phyloP scores from a whole-genome alignment of 2,329 filamentous ascomycete genomes.

The Chaetothyriales sp. region DNA sequence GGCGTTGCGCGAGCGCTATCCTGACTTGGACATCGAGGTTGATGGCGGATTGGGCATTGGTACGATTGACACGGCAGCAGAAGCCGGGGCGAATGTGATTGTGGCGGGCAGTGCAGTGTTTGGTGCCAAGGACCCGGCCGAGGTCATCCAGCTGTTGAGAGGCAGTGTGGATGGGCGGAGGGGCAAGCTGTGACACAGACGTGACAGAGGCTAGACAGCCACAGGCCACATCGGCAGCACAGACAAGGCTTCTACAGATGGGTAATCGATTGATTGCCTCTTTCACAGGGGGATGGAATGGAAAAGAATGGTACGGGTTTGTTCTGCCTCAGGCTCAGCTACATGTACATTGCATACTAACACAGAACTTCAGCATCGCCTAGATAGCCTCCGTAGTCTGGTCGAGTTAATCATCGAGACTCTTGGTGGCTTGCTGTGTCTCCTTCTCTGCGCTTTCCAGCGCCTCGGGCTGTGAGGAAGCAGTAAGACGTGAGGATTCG shows the following conservation, averaged over 20 bases:
- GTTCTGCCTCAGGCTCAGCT: not conserved
- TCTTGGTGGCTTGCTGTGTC: not conserved
- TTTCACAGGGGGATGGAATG: conserved; percentile 1
- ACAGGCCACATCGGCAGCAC: not conserved
- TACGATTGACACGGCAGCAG: conserved; percentile 86
- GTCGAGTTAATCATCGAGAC: not conserved
- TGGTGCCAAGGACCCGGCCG: conserved; percentile 71
- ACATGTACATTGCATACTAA: not conserved
- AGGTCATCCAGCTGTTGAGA: conserved; percentile 72
- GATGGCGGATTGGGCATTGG: conserved; percentile 79
- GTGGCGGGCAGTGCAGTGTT: conserved; percentile 95
- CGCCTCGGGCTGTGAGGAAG: not conserved
- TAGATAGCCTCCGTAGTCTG: not conserved
- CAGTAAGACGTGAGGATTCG: not conserved
- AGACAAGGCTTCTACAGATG: not conserved
- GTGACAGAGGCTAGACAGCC: not conserved
- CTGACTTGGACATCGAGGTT: conserved; percentile 90
- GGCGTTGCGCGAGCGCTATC: conserved; percentile 69
- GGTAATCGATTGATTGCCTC: not conserved
- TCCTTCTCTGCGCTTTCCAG: not conserved
- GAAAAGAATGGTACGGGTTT: not conserved
- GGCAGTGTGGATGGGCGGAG: conserved; percentile 58
- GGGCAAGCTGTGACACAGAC: not conserved
- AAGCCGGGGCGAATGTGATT: conserved; percentile 94
- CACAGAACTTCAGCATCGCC: not conserved